phyloP scores from a whole-genome alignment of 768 basidiomycete species.

The Pleurotus ostreatus region DNA sequence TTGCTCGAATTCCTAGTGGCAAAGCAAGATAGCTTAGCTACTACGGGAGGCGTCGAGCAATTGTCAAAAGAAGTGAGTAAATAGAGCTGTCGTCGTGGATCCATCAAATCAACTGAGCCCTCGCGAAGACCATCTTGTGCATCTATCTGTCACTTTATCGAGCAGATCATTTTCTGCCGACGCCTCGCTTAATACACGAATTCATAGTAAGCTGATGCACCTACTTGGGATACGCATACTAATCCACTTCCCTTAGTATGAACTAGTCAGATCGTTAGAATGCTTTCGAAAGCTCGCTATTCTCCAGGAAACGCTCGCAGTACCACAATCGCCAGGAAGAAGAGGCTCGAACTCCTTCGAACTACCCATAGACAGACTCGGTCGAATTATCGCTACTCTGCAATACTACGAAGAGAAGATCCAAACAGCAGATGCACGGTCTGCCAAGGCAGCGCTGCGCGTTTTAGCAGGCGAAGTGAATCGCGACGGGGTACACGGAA shows the following conservation, averaged over 20 bases:
- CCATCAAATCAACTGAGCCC: background rate
- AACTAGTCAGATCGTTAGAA: constrained; percentile 54
- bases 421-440: constrained; percentile 33
- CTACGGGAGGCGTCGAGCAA: constrained; percentile 48
- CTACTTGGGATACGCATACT: background rate
- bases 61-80: constrained; percentile 49
- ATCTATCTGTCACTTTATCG: constrained; percentile 48
- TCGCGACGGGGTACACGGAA: constrained; percentile 49
- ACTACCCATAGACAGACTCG: constrained; percentile 33
- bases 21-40: constrained; percentile 49
- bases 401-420: constrained; percentile 58
- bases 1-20: constrained; percentile 52
- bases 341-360: constrained; percentile 21
- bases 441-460: constrained; percentile 54
- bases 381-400: constrained; percentile 36
- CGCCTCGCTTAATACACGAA: constrained; percentile 51
- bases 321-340: constrained; percentile 21
- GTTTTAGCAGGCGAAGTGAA: constrained; percentile 60
- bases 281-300: constrained; percentile 43
- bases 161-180: constrained; percentile 51
- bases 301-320: constrained; percentile 38
- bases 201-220: constrained; percentile 46
- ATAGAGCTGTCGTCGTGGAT: background rate
- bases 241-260: constrained; percentile 41
- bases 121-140: constrained; percentile 43